These are phyloP conservation scores for Fusarium concolor DNA, from an alignment of 2,329 filamentous ascomycete genomes.

Conservation along the genomic window DNA sequence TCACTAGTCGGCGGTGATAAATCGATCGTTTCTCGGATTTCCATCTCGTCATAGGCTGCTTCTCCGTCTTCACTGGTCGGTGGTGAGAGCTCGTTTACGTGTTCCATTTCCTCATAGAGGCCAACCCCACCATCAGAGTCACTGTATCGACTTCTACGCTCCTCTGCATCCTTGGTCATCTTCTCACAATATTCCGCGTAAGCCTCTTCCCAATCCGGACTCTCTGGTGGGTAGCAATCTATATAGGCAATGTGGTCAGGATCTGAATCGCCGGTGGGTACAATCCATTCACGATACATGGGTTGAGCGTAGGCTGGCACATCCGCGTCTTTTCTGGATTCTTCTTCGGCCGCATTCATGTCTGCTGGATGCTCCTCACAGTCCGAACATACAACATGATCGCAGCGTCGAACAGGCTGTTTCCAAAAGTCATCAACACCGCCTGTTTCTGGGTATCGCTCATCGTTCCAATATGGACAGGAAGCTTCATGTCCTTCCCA, in stretches of 20 bases:
- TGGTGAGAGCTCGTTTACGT: not conserved
- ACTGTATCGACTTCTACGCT: not conserved
- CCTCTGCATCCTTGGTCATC: too few species aligned
- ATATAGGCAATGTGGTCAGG: not conserved
- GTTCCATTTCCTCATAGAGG: not conserved
- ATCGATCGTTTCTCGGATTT: too few species aligned
- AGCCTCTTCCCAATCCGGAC: not conserved
- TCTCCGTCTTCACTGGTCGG: conserved; percentile 5
- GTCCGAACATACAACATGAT: conserved; percentile 4
- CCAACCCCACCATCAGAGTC: not conserved
- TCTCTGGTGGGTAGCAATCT: not conserved
- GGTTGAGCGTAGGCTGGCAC: not conserved
- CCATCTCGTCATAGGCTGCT: not conserved
- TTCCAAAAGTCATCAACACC: conserved; percentile 11
- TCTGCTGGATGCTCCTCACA: not conserved
- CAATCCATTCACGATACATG: not conserved
- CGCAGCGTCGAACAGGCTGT: conserved; percentile 6
- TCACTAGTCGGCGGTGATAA: conserved; percentile 4
- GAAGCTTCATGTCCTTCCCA: conserved; percentile 13
- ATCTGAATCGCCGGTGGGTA: not conserved
- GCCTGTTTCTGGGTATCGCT: conserved; percentile 3
- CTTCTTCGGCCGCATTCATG: too few species aligned
- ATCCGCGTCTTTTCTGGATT: not conserved
- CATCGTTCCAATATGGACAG: conserved; percentile 31
- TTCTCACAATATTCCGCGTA: too few species aligned